Conservation (phyloP, 257 asterid genomes). For the Voacanga thouarsii region DNA sequence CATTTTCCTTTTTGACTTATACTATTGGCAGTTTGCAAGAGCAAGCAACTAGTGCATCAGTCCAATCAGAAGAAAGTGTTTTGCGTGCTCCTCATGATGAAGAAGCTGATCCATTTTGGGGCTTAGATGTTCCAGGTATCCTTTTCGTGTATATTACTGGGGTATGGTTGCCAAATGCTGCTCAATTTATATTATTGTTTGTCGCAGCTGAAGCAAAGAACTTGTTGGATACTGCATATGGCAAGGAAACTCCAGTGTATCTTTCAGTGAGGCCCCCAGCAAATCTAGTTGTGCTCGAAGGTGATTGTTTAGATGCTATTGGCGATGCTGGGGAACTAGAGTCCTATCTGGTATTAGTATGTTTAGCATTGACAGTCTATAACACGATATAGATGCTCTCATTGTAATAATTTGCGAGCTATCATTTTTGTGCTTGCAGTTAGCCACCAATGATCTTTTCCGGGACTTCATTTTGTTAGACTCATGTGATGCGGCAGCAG, state of each 20-base stretch:
- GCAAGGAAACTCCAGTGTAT: slow-evolving; percentile 37
- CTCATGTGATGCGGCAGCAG: slow-evolving; percentile 63
- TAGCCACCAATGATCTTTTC: slow-evolving; percentile 76
- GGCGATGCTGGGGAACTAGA: slow-evolving; percentile 92
- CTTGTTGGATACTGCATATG: slow-evolving; percentile 46
- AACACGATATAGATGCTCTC: slow-evolving; percentile 7
- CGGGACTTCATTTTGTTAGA: slow-evolving; percentile 85
- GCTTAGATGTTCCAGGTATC: slow-evolving; percentile 73
- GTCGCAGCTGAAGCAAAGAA: slow-evolving; percentile 72
- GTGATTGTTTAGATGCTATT: slow-evolving; percentile 83
- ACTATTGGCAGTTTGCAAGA: slow-evolving; percentile 53
- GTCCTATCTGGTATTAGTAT: slow-evolving; percentile 71
- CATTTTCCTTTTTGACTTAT: neutral
- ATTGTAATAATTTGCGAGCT: slow-evolving; percentile 8
- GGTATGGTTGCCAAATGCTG: slow-evolving; percentile 3
- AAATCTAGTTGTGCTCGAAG: slow-evolving; percentile 91
- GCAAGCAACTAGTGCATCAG: slow-evolving; percentile 41
- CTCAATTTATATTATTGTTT: slow-evolving; percentile 21
- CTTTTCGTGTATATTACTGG: slow-evolving; percentile 24
- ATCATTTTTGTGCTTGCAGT: slow-evolving; percentile 45
- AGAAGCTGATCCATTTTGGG: slow-evolving; percentile 72
- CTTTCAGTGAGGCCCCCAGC: slow-evolving; percentile 77
- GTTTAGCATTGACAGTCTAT: slow-evolving; percentile 11
- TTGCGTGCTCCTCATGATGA: slow-evolving; percentile 40
- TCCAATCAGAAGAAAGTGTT: slow-evolving; percentile 36